Percentiles rank a stretch among this genome's conserved stretches.
phyloP scores from a whole-genome alignment of 2,329 filamentous ascomycete species.

The Grosmannia huntii region DNA sequence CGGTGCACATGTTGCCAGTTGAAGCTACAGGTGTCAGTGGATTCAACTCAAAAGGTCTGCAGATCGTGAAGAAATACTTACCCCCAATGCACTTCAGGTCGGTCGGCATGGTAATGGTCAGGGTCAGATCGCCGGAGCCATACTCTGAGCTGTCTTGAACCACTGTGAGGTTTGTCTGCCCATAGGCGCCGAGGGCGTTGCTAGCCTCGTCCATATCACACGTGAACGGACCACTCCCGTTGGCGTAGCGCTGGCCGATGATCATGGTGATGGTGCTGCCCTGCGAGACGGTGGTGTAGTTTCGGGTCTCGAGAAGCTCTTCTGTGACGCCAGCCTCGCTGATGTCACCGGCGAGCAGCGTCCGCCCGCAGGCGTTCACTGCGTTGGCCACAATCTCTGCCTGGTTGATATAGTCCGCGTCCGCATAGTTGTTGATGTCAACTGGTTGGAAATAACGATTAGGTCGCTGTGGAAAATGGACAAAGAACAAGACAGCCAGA shows the following conservation, averaged over 20 bases:
- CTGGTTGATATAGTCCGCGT: conserved; percentile 2
- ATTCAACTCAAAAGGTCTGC: not conserved
- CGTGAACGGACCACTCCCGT: not conserved
- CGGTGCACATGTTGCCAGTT: conserved; percentile 4
- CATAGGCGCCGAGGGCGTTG: not conserved
- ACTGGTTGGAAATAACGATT: not conserved
- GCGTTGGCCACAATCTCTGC: conserved; percentile 1
- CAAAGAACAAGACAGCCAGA: not conserved
- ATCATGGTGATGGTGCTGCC: conserved; percentile 1
- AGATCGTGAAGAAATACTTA: no score
- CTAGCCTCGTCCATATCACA: conserved; percentile 4
- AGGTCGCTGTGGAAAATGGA: not conserved
- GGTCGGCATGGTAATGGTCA: not conserved
- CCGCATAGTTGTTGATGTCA: not conserved
- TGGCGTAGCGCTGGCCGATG: conserved; percentile 1
- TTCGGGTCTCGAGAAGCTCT: not conserved
- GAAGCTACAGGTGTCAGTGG: not conserved
- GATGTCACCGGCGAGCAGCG: conserved; percentile 2
- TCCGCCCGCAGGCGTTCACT: conserved; percentile 2
- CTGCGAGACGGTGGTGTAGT: not conserved
- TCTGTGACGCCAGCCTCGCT: conserved; percentile 2
- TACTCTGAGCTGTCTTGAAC: not conserved
- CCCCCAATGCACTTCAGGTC: conserved; percentile 3
- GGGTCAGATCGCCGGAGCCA: conserved; percentile 2
- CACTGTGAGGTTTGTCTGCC: conserved; percentile 3